Evolutionary conservation across 768 basidiomycete species (phyloP).

Genomic region (Boletales sp.): DNA sequence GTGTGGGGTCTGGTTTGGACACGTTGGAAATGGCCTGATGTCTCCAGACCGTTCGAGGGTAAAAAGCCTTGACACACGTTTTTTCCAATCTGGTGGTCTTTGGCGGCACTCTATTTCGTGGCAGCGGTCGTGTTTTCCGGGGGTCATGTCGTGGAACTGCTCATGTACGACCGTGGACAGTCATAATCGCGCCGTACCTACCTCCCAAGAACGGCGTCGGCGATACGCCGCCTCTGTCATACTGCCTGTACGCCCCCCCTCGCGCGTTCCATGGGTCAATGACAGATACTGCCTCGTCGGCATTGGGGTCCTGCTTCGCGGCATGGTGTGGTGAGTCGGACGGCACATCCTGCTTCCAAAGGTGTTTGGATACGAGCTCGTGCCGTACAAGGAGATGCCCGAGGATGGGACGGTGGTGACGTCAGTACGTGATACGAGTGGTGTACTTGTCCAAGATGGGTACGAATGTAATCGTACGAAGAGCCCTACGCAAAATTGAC

Average conservation of each 20-base stretch:
- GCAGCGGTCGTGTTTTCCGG: constrained; percentile 26
- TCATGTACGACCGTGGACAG: constrained; percentile 19
- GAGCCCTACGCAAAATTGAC: too few relatives aligned
- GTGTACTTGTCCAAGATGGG: too few relatives aligned
- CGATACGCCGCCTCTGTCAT: constrained; percentile 58
- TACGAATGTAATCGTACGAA: too few relatives aligned
- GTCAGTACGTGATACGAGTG: constrained; percentile 34
- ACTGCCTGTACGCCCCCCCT: constrained; percentile 41
- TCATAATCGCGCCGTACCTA: constrained; percentile 54
- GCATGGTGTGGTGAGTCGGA: constrained; percentile 50
- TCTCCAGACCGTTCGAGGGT: constrained; percentile 53
- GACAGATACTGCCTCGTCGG: constrained; percentile 51
- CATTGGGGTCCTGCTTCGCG: constrained; percentile 43
- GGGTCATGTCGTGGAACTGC: constrained; percentile 26
- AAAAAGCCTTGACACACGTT: constrained; percentile 1
- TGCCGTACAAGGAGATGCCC: constrained; percentile 46
- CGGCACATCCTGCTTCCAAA: constrained; percentile 51
- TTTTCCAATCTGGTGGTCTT: constrained; percentile 48
- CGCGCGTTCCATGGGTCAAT: neutral
- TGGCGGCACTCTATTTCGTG: constrained; percentile 53
- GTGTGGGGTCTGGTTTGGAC: constrained; percentile 54
- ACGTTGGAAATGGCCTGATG: constrained; percentile 47
- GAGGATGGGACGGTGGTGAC: constrained; percentile 54
- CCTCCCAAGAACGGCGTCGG: constrained; percentile 51
- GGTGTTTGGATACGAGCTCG: constrained; percentile 46